Evolutionary conservation across 257 asterid species (phyloP), one percentile per base, ranked within the genome.

Genomic region (Fraxinus anomala): DNA sequence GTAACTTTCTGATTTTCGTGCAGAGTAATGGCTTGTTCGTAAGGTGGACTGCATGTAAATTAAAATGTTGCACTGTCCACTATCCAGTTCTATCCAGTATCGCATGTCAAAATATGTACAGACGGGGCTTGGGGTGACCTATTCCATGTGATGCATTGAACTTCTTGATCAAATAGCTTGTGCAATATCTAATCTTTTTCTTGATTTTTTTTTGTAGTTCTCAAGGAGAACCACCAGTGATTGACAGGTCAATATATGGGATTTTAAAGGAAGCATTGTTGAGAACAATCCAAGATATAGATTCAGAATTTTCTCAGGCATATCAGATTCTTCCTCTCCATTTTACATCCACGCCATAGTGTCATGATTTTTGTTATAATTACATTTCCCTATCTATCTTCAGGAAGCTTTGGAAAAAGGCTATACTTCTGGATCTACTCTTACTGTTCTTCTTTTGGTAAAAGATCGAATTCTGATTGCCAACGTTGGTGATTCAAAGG

Each of bases 401-500:
- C 89, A 92, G 97, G 89, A 85, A 90, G 97, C 97, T 84, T 51
- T 84, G 74, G 80, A 82, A 68, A 83, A 78, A 72, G 85, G 85
- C 79, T 89, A 85, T 74, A 10, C 76, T 40, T 83, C 97, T 0
- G 98, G 97, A 79, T 88, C 93, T 54, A 93, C 96, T 19, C 90
- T 80, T 44, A 83, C 85, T 31, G 75, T 90, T 71, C 88, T 75
- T 82, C 83, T 93, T 77, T 49, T 89, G 86, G 79, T 88, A 74
- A 71, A 86, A 39, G 87, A 82, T 34, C 87, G 83, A 77, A 59
- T 86, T 83, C 86, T 90, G 31, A 87, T 88, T 24, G 94, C 89
- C 39, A 85, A 82, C 21, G 80, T 91, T 33, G 96, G 98, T 8
- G 97, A 93, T 81, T 93, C 98, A 6, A 91, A 90, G 86, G 93